A percentile compares a stretch with the other conserved stretches of the same genome.
Conservation (phyloP, 1,139 yeast genomes). For the Hyphopichia buzzinii region DNA sequence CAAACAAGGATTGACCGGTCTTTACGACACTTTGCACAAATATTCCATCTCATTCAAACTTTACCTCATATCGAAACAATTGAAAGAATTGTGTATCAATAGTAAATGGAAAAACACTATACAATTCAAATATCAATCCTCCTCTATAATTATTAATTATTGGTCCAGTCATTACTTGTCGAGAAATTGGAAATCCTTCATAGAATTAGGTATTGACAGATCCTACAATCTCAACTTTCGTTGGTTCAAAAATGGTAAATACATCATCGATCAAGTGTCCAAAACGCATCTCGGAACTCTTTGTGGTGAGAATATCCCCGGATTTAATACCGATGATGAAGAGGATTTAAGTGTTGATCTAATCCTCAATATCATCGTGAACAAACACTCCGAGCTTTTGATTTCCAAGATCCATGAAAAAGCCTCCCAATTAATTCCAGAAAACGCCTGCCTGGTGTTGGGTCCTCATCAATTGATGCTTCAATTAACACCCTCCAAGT, state of each 20-base stretch:
- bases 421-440: slow-evolving; percentile 9
- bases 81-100: slow-evolving; percentile 52
- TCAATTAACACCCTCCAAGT: slow-evolving; percentile 33
- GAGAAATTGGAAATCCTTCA: slow-evolving; percentile 43
- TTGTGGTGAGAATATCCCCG: slow-evolving; percentile 3
- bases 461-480: slow-evolving; percentile 39
- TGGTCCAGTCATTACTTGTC: slow-evolving; percentile 56
- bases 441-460: slow-evolving; percentile 22
- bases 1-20: slow-evolving; percentile 51
- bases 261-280: slow-evolving; percentile 15
- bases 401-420: slow-evolving; percentile 22
- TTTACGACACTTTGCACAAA: slow-evolving; percentile 67
- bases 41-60: slow-evolving; percentile 75
- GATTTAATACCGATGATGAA: slow-evolving; percentile 11
- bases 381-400: slow-evolving; percentile 38
- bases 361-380: slow-evolving; percentile 32
- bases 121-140: slow-evolving; percentile 63
- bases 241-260: slow-evolving; percentile 66
- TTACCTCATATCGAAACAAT: slow-evolving; percentile 64
- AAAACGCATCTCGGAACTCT: background rate
- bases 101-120: slow-evolving; percentile 65
- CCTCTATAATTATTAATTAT: slow-evolving; percentile 62
- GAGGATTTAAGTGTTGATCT: slow-evolving; percentile 36
- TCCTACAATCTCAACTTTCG: slow-evolving; percentile 53
- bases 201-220: slow-evolving; percentile 66